These are phyloP conservation scores for Otatea glauca DNA, from an alignment of 176 grass and related monocot species.

Conservation along the genomic window DNA sequence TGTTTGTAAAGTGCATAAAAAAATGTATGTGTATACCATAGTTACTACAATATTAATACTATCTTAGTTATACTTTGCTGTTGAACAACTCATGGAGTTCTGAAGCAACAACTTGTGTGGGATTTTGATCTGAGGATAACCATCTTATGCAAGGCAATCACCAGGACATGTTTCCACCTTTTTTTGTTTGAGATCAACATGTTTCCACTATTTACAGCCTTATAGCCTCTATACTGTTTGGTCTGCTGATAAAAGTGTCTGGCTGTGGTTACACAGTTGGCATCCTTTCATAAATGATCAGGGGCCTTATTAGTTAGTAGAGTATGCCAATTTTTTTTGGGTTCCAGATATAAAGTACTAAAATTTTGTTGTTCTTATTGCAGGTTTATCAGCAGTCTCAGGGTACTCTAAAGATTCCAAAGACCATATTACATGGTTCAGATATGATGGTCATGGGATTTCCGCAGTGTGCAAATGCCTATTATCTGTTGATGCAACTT, in stretches of 20 bases:
- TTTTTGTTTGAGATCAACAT: constrained; percentile 9
- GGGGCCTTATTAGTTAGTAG: background rate
- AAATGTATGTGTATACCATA: background rate
- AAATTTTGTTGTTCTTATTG: constrained; percentile 45
- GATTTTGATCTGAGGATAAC: background rate
- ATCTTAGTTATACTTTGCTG: background rate
- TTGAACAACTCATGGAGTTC: background rate
- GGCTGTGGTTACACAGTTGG: constrained; percentile 2
- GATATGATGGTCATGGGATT: constrained; percentile 82
- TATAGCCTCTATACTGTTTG: background rate
- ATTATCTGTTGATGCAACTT: constrained; percentile 96
- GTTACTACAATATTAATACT: background rate
- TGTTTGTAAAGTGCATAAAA: background rate
- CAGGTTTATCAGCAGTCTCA: constrained; percentile 82
- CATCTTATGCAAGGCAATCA: constrained; percentile 8
- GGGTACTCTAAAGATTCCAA: constrained; percentile 71
- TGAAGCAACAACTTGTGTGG: background rate
- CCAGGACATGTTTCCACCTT: background rate
- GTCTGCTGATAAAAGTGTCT: constrained; percentile 19
- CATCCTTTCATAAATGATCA: constrained; percentile 9
- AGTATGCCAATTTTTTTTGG: background rate
- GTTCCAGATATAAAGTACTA: constrained; percentile 21
- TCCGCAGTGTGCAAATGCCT: constrained; percentile 86
- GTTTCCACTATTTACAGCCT: constrained; percentile 25
- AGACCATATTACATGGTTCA: constrained; percentile 70